Percentiles rank a stretch among this genome's conserved stretches.
Conservation (phyloP, 2,329 filamentous ascomycete genomes). For the Arthrobotrys sphaeroides region DNA sequence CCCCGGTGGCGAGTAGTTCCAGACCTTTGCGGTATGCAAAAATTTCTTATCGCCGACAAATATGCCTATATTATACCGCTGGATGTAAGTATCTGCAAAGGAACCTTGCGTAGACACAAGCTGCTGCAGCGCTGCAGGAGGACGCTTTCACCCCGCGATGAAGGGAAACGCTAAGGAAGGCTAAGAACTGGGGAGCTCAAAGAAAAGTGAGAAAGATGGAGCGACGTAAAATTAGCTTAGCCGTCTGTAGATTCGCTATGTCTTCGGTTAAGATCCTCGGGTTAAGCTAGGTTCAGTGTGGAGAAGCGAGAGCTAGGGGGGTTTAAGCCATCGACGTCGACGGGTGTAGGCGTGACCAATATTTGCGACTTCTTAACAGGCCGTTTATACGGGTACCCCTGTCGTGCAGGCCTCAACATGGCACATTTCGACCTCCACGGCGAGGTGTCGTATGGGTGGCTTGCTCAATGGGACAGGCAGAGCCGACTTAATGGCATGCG, state of each 20-base stretch:
- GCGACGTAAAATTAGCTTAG: constrained; percentile 11
- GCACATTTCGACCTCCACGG: constrained; percentile 23
- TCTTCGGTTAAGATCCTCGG: constrained; percentile 51
- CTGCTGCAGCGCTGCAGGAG: too few relatives aligned
- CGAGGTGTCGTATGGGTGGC: neutral
- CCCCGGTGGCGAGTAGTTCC: constrained; percentile 9
- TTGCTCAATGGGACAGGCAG: constrained; percentile 45
- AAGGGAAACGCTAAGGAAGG: constrained; percentile 25
- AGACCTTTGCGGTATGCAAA: neutral
- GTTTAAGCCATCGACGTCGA: constrained; percentile 27
- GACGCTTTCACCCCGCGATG: neutral
- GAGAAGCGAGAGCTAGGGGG: constrained; percentile 29
- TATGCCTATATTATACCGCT: too few relatives aligned
- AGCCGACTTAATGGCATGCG: constrained; percentile 52
- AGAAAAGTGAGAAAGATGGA: too few relatives aligned
- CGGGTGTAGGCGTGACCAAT: constrained; percentile 47
- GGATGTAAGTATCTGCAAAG: too few relatives aligned
- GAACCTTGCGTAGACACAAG: too few relatives aligned
- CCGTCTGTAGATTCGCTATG: constrained; percentile 38
- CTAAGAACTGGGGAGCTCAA: constrained; percentile 37
- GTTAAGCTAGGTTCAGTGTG: constrained; percentile 29
- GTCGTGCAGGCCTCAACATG: constrained; percentile 39
- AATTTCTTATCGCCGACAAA: neutral
- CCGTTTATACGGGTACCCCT: constrained; percentile 34
- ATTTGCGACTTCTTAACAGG: constrained; percentile 1